Evolutionary conservation across 805 yeast species (phyloP).

Genomic region (Candida yuanshanica): DNA sequence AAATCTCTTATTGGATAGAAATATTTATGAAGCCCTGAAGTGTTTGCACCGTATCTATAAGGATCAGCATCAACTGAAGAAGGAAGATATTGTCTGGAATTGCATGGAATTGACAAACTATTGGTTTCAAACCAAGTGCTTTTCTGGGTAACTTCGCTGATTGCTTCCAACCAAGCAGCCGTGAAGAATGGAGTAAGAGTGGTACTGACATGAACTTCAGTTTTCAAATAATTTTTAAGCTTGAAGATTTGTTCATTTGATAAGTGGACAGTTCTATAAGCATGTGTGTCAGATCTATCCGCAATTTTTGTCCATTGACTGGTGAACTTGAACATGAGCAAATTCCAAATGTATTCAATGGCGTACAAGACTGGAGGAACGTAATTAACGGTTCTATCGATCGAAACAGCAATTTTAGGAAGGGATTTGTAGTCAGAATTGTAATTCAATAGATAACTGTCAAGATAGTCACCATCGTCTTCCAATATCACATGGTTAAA

Average conservation of each 20-base stretch:
- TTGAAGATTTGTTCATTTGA: slow-evolving; percentile 1
- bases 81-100: slow-evolving; percentile 15
- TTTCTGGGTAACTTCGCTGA: slow-evolving; percentile 1
- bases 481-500: slow-evolving; percentile 1
- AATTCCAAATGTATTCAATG: slow-evolving; percentile 7
- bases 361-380: slow-evolving; percentile 12
- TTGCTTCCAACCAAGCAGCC: slow-evolving; percentile 16
- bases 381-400: slow-evolving; percentile 10
- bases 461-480: not conserved
- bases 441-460: slow-evolving; percentile 10
- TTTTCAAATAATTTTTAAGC: not conserved
- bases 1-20: slow-evolving; percentile 6
- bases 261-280: slow-evolving; percentile 10
- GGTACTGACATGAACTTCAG: not conserved
- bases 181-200: slow-evolving; percentile 18
- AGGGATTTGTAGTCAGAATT: slow-evolving; percentile 3
- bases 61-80: slow-evolving; percentile 4
- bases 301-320: not conserved
- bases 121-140: slow-evolving; percentile 7
- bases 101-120: slow-evolving; percentile 16
- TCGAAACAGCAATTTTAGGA: slow-evolving; percentile 14
- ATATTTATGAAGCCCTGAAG: slow-evolving; percentile 16
- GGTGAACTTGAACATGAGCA: slow-evolving; percentile 1
- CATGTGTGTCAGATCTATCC: slow-evolving; percentile 6
- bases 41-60: slow-evolving; percentile 17